Conservation (phyloP, 768 basidiomycete species). For the Boletus coccyginus region DNA sequence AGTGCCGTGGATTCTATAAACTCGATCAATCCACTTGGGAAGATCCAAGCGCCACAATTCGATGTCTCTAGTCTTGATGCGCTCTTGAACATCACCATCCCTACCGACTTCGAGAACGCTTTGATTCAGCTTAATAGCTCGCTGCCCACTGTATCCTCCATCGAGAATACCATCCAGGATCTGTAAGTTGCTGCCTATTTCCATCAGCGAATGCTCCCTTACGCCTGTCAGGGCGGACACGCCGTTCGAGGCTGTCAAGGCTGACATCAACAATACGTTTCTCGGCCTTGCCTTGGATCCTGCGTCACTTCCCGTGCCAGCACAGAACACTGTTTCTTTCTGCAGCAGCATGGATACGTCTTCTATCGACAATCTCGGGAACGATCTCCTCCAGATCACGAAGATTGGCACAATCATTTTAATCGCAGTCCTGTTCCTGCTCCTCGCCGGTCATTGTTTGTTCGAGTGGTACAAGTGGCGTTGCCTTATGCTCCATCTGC, state of each 20-base stretch:
- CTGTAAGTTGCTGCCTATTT: slow-evolving; percentile 50
- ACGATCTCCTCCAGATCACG: slow-evolving; percentile 73
- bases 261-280: slow-evolving; percentile 88
- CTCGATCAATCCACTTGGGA: slow-evolving; percentile 68
- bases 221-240: slow-evolving; percentile 58
- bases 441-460: slow-evolving; percentile 69
- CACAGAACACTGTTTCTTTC: slow-evolving; percentile 64
- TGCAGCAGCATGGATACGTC: slow-evolving; percentile 79
- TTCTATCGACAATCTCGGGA: slow-evolving; percentile 81
- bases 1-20: slow-evolving; percentile 67
- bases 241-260: slow-evolving; percentile 85
- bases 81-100: slow-evolving; percentile 78
- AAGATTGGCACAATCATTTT: slow-evolving; percentile 79
- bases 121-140: slow-evolving; percentile 77
- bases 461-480: slow-evolving; percentile 92
- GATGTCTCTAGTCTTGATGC: slow-evolving; percentile 68
- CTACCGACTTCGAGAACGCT: slow-evolving; percentile 68
- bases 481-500: slow-evolving; percentile 61
- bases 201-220: background rate
- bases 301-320: slow-evolving; percentile 73
- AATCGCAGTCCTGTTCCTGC: slow-evolving; percentile 64
- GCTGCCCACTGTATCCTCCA: slow-evolving; percentile 71
- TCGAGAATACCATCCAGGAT: slow-evolving; percentile 64
- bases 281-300: slow-evolving; percentile 68
- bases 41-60: slow-evolving; percentile 70